Evolutionary conservation across 2,329 filamentous ascomycete genomes (phyloP), one percentile per base, ranked within the genome.

Genomic region (Apiospora arundinis): DNA sequence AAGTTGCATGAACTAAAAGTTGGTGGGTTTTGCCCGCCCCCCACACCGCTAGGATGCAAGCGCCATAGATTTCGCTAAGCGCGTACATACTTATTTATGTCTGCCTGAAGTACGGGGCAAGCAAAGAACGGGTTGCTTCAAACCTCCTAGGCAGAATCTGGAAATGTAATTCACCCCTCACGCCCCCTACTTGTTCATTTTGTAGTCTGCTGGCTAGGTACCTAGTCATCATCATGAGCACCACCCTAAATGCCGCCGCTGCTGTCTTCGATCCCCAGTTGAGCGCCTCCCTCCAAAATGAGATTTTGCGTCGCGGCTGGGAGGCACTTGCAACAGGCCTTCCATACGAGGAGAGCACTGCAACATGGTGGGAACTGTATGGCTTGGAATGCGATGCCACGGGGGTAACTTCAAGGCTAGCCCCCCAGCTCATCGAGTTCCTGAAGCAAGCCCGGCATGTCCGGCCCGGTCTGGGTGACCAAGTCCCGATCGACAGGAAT

Each of bases 201-300:
- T 11, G 23, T 52, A 52, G 25, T 52, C 11, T 52, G 23, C 48
- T 52, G 23, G 23, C 11, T 65, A 63, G 56, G n/a, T n/a, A 32
- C 32, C 32, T 45, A 0, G 23, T 45, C n/a, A 25, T 67, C 5
- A 67, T 46, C 40, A 46, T 67, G 66, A 32, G 40, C 16, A 28
- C 66, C 25, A 28, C 44, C 8, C 7, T 46, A n/a, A 11, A 45
- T 52, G 48, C 48, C 23, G 66, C 40, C 66, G 37, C 65, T 28
- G 65, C 65, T 40, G 65, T 46, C 32, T 70, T 70, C 45, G 60
- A 70, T 44, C 28, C 69, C 4, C 45, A 56, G n/a, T 46, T 70
- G 8, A 45, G 69, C 45, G 63, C 69, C 21, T 42, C 28, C 18
- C 28, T 70, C 18, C 63, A 67, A 16, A 52, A 70, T 16, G 44